phyloP scores from a whole-genome alignment of 2,329 filamentous ascomycete species.

The Triangularia setosa region DNA sequence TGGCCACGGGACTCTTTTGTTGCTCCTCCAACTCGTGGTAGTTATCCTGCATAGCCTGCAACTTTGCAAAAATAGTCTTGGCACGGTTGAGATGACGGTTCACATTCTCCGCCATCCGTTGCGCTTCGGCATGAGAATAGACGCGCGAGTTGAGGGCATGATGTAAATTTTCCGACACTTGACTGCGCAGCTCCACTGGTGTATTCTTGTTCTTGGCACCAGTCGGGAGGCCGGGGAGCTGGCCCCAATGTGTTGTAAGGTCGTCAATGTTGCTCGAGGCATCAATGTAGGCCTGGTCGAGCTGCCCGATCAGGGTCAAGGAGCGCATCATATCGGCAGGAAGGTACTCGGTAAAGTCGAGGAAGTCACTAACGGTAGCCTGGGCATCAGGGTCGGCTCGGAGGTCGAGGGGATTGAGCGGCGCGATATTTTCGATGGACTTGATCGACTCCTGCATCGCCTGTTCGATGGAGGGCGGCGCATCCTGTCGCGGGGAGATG shows the following conservation, averaged over 20 bases:
- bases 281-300: constrained; percentile 56
- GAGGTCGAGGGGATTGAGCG: constrained; percentile 44
- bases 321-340: constrained; percentile 64
- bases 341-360: constrained; percentile 67
- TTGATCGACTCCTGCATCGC: constrained; percentile 30
- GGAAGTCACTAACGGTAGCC: constrained; percentile 65
- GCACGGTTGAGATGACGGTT: constrained; percentile 59
- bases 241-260: constrained; percentile 54
- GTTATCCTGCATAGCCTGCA: constrained; percentile 57
- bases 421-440: constrained; percentile 30
- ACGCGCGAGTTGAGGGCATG: constrained; percentile 53
- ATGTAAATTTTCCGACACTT: constrained; percentile 56
- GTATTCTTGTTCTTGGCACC: constrained; percentile 43
- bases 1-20: constrained; percentile 47
- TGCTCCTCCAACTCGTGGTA: constrained; percentile 51
- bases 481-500: constrained; percentile 36
- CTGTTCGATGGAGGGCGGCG: constrained; percentile 31
- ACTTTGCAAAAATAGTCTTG: constrained; percentile 55
- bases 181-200: constrained; percentile 50
- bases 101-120: constrained; percentile 61
- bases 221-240: constrained; percentile 45
- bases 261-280: constrained; percentile 53
- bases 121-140: constrained; percentile 58
- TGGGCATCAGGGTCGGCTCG: constrained; percentile 63
- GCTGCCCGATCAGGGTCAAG: constrained; percentile 60